A percentile compares a stretch with the other conserved stretches of the same genome.
Conservation (phyloP, 768 basidiomycete species). For the Chalciporus chontae region DNA sequence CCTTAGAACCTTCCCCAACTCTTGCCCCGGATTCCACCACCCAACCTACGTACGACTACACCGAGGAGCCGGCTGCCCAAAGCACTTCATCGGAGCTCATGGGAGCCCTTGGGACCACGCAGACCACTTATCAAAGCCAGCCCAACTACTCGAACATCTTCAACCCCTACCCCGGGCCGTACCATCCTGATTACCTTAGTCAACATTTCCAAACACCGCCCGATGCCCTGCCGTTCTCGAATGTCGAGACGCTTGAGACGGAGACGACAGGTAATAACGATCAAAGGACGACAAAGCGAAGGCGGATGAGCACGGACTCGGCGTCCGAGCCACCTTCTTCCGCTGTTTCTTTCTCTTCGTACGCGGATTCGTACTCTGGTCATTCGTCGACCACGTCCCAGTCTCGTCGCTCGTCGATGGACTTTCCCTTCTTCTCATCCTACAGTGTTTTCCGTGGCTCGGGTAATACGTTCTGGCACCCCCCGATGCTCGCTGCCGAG, state of each 20-base stretch:
- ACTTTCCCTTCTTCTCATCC: constrained; percentile 57
- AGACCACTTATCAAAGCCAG: constrained; percentile 27
- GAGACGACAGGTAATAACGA: constrained; percentile 29
- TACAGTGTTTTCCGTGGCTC: constrained; percentile 54
- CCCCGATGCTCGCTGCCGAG: constrained; percentile 64
- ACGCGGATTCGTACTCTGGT: constrained; percentile 57
- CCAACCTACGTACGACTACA: constrained; percentile 48
- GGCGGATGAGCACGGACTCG: constrained; percentile 64
- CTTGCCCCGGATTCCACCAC: constrained; percentile 71
- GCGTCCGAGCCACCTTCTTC: constrained; percentile 54
- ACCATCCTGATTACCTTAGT: constrained; percentile 67
- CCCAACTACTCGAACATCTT: constrained; percentile 33
- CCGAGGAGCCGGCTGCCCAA: constrained; percentile 40
- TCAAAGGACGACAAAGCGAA: constrained; percentile 56
- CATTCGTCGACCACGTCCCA: constrained; percentile 53
- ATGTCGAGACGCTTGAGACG: constrained; percentile 44
- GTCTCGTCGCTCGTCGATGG: constrained; percentile 62
- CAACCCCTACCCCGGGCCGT: constrained; percentile 64
- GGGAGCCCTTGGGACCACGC: constrained; percentile 39
- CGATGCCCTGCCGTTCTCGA: constrained; percentile 54
- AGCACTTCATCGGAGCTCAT: constrained; percentile 50
- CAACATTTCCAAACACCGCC: constrained; percentile 45
- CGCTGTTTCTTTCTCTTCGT: constrained; percentile 62
- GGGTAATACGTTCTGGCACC: constrained; percentile 69
- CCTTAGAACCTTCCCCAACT: constrained; percentile 55